A percentile compares a stretch with the other conserved stretches of the same genome.
These are phyloP conservation scores for Auriscalpium vulgare DNA, from an alignment of 768 basidiomycete genomes.

Conservation along the genomic window DNA sequence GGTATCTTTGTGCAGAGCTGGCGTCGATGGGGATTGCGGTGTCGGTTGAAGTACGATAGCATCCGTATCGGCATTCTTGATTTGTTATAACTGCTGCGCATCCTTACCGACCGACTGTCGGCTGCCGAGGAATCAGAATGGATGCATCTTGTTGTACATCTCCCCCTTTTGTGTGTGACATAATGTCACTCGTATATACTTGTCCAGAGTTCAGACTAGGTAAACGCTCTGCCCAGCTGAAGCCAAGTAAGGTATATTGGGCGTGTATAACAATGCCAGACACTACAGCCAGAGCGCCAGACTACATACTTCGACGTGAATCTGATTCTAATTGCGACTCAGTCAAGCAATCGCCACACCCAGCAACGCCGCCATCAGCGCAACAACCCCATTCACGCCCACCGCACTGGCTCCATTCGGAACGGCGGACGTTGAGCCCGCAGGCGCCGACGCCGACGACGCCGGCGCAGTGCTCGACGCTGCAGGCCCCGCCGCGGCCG, in stretches of 20 bases:
- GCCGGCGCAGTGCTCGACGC: neutral
- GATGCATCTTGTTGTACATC: too few species aligned
- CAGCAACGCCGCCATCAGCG: constrained; percentile 15
- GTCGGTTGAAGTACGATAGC: constrained; percentile 59
- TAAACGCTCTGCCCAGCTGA: too few species aligned
- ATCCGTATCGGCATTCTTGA: neutral
- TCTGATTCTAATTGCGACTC: too few species aligned
- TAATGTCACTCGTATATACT: too few species aligned
- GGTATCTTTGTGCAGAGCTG: constrained; percentile 90
- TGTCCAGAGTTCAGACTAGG: too few species aligned
- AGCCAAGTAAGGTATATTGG: too few species aligned
- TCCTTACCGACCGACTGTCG: too few species aligned
- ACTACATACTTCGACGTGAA: too few species aligned
- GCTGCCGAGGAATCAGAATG: too few species aligned
- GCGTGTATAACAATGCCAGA: too few species aligned
- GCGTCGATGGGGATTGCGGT: constrained; percentile 98
- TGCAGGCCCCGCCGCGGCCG: constrained; percentile 6
- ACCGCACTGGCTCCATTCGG: constrained; percentile 2
- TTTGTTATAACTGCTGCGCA: neutral
- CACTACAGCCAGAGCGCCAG: too few species aligned
- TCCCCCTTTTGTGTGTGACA: too few species aligned
- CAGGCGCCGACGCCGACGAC: constrained; percentile 7
- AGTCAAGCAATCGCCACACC: constrained; percentile 9
- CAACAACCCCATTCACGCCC: constrained; percentile 9
- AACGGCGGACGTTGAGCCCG: constrained; percentile 3